Conservation (phyloP, 2,329 filamentous ascomycete species). For the Camillea tinctor region DNA sequence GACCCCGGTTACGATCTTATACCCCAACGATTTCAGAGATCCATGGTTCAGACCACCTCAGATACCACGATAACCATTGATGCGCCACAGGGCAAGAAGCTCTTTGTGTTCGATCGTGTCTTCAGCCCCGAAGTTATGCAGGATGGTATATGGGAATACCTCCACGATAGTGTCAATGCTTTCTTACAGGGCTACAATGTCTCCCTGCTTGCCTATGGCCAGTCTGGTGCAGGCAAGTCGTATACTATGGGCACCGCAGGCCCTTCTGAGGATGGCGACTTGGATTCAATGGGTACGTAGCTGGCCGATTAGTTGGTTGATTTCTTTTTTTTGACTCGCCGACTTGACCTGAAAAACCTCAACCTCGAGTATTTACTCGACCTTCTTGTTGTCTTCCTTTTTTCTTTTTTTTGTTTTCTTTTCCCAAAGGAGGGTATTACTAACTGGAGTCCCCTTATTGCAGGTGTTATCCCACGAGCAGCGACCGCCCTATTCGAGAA, state of each 20-base stretch:
- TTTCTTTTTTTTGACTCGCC: too few relatives aligned
- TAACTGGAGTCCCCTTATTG: not conserved
- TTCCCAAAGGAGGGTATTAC: not conserved
- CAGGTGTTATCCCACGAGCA: slow-evolving; percentile 93
- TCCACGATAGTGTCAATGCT: slow-evolving; percentile 83
- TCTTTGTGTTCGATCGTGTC: slow-evolving; percentile 95
- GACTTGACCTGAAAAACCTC: too few relatives aligned
- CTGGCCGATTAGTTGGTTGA: too few relatives aligned
- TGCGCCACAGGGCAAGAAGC: slow-evolving; percentile 85
- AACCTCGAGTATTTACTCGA: too few relatives aligned
- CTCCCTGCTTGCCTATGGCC: slow-evolving; percentile 92
- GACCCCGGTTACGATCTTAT: slow-evolving; percentile 95
- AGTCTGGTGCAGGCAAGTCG: slow-evolving; percentile 96
- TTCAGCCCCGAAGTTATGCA: slow-evolving; percentile 82
- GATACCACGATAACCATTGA: slow-evolving; percentile 85
- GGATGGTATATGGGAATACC: slow-evolving; percentile 90
- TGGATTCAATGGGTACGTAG: slow-evolving; percentile 72
- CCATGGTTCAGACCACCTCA: slow-evolving; percentile 87
- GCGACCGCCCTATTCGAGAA: slow-evolving; percentile 85
- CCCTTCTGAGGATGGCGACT: slow-evolving; percentile 70
- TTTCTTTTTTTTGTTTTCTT: too few relatives aligned
- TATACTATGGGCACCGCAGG: slow-evolving; percentile 98
- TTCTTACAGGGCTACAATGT: slow-evolving; percentile 99
- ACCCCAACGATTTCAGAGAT: slow-evolving; percentile 88
- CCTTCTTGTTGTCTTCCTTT: too few relatives aligned